Evolutionary conservation across 108 stramenopile genomes (phyloP).

Genomic region (Cyclostephanos tholiformis): DNA sequence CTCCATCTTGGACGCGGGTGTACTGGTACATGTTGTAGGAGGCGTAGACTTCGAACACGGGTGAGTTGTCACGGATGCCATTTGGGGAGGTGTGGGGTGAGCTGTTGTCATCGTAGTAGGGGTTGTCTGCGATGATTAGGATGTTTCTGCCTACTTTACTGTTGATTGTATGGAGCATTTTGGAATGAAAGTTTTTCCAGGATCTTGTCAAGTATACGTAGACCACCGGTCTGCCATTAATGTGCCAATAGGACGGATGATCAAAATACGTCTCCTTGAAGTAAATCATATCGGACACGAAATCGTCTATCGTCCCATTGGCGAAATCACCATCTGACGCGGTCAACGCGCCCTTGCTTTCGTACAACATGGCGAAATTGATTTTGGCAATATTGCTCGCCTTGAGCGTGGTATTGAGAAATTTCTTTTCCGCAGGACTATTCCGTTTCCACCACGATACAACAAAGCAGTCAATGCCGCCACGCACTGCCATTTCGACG

Average conservation of each 20-base stretch:
- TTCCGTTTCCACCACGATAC: constrained; percentile 19
- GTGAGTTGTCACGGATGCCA: constrained; percentile 13
- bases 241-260: constrained; percentile 40
- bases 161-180: constrained; percentile 19
- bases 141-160: constrained; percentile 20
- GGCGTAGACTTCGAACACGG: constrained; percentile 41
- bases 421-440: neutral
- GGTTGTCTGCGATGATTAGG: constrained; percentile 41
- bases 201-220: constrained; percentile 32
- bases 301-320: neutral
- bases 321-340: neutral
- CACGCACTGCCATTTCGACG: constrained; percentile 37
- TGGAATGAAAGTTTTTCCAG: constrained; percentile 1
- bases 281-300: constrained; percentile 34
- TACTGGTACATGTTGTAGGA: constrained; percentile 41
- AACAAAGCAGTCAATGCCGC: constrained; percentile 20
- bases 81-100: constrained; percentile 16
- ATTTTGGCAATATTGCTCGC: constrained; percentile 25
- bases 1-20: constrained; percentile 1
- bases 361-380: constrained; percentile 36
- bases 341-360: constrained; percentile 22
- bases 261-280: constrained; percentile 38
- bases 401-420: constrained; percentile 24
- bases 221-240: constrained; percentile 45
- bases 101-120: constrained; percentile 9